phyloP scores from a whole-genome alignment of 306 rosid genomes.

The Fragaria nilgerrensis region DNA sequence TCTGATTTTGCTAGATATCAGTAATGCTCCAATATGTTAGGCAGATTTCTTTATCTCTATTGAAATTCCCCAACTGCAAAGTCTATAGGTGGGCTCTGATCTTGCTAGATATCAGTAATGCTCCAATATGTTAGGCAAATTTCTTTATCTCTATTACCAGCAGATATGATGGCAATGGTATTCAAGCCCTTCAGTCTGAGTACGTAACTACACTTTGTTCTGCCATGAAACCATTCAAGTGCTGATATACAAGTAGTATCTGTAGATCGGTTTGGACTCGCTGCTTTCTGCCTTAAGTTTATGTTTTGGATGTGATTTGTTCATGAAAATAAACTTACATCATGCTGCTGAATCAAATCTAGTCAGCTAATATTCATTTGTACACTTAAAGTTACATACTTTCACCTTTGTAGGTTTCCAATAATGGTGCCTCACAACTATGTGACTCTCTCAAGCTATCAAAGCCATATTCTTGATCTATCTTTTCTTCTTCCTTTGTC shows the following conservation, averaged over 20 bases:
- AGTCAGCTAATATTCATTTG: neutral
- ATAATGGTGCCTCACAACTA: neutral
- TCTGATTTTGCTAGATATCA: too few relatives aligned
- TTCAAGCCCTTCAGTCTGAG: too few relatives aligned
- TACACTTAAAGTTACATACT: neutral
- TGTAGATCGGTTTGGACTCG: too few relatives aligned
- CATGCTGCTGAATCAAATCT: neutral
- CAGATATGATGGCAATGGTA: too few relatives aligned
- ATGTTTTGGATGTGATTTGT: neutral
- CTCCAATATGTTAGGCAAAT: too few relatives aligned
- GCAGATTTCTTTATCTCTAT: too few relatives aligned
- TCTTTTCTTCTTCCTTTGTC: slow-evolving; percentile 47
- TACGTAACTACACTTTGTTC: neutral
- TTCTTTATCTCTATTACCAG: too few relatives aligned
- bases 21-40: too few relatives aligned
- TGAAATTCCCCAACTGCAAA: neutral
- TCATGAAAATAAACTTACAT: neutral
- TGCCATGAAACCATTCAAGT: neutral
- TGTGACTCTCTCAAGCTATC: slow-evolving; percentile 31
- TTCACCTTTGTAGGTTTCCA: slow-evolving; percentile 18
- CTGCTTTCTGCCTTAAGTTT: neutral
- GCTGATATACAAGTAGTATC: neutral
- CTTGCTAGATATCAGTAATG: neutral
- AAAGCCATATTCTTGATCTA: slow-evolving; percentile 27
- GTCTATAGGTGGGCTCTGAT: neutral